Percentiles rank a stretch among this genome's conserved stretches.
Evolutionary conservation across 2,329 filamentous ascomycete genomes (phyloP).

Genomic region (Colletotrichum salicis): DNA sequence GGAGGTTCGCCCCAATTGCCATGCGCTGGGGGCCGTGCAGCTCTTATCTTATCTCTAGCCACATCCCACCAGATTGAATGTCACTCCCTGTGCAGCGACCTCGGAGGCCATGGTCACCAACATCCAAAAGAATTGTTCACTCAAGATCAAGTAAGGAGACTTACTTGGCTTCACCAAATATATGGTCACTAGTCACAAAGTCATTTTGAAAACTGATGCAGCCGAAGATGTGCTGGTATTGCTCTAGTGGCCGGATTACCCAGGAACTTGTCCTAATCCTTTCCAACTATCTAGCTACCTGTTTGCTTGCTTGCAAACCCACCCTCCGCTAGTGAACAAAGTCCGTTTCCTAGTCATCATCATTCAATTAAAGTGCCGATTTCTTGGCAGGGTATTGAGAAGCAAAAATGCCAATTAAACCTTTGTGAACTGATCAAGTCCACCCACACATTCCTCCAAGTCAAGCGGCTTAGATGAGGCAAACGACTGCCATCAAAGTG

Average conservation of each 20-base stretch:
- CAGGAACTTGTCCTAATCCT: background rate
- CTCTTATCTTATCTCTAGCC: background rate
- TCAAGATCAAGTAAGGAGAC: background rate
- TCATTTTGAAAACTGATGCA: background rate
- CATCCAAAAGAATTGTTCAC: no score
- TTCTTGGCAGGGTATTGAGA: slow-evolving; percentile 18
- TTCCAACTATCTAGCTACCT: background rate
- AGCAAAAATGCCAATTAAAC: slow-evolving; percentile 17
- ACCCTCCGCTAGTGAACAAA: background rate
- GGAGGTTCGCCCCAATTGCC: background rate
- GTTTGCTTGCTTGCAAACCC: slow-evolving; percentile 13
- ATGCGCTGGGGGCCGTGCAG: background rate
- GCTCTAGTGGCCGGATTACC: slow-evolving; percentile 14
- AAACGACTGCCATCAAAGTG: slow-evolving; percentile 46
- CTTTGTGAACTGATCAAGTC: slow-evolving; percentile 18
- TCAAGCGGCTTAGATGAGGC: slow-evolving; percentile 46
- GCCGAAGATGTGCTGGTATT: slow-evolving; percentile 1
- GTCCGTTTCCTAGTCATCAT: background rate
- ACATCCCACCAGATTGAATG: background rate
- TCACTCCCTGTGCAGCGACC: background rate
- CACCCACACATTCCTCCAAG: background rate
- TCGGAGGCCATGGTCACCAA: background rate
- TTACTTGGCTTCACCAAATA: no score
- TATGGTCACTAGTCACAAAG: background rate
- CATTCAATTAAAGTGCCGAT: slow-evolving; percentile 28